Base-by-base conservation (phyloP, 2,329 filamentous ascomycete species). In the Teratosphaeriaceae sp. region DNA sequence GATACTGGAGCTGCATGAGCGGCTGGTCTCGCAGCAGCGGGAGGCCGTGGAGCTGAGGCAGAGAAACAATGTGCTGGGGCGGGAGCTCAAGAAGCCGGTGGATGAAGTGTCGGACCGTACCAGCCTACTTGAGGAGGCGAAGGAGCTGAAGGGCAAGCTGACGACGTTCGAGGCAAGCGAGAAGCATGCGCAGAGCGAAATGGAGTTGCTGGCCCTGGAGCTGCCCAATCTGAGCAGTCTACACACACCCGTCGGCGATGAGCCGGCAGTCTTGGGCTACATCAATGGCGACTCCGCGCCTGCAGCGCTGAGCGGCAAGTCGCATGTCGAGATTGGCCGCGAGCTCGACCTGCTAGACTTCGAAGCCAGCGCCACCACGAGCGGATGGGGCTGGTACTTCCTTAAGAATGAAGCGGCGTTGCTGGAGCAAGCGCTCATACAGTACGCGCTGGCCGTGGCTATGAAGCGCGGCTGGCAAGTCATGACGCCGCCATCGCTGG, bases 321-420 rank as follows among this genome's bases (percentile, higher is more conserved):
- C 56, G 33, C 59, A 62, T 63, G 84, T 92, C 6, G 78, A 90
- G 53, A 90, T 98, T 54, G 92, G 92, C 23, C 74, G 80, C 3
- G 79, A 88, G 58, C 77, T 98, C n/a, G 82, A 83, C 24, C 75
- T 98, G n/a, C 73, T 98, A 40, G 90, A 98, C 68, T 96, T 98
- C 59, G 73, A 84, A 4, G 82, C 77, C 46, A 88, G 88, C 4
- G 83, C 83, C 2, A 80, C 78, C n/a, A 82, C 87, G 1, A 86
- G 84, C 3, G 92, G 92, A 27, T 98, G 90, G 90, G 92, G 92
- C 1, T 98, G 88, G 87, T 98, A 98, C 69, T 97, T 88, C 66
- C 79, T 98, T 9, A 73, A 87, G n/a, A 87, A 90, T 60, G 89
- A 94, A 59, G 92, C 82, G 7, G 89, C 89, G 0, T 79, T 92